These are phyloP conservation scores for Auriscalpium vulgare DNA, from an alignment of 768 basidiomycete species.

Conservation along the genomic window DNA sequence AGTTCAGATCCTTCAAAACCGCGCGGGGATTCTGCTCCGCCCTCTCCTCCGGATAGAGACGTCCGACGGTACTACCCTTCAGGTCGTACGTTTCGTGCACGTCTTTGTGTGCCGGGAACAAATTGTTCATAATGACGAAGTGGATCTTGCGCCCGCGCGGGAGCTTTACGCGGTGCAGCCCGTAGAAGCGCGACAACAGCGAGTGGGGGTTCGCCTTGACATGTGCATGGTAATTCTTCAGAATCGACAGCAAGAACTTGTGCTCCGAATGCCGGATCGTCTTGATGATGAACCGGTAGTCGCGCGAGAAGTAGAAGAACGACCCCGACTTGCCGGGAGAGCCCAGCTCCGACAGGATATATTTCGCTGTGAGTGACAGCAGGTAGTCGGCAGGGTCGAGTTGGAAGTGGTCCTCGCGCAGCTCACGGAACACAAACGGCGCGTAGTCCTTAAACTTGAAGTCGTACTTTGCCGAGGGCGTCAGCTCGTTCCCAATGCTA, in stretches of 20 bases:
- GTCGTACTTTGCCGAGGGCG: constrained; percentile 96
- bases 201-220: constrained; percentile 90
- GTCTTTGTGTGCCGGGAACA: constrained; percentile 96
- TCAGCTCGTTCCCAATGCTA: constrained; percentile 94
- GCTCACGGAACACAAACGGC: constrained; percentile 93
- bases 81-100: constrained; percentile 97
- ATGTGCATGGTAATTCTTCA: constrained; percentile 79
- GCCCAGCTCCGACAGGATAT: constrained; percentile 95
- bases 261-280: constrained; percentile 94
- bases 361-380: constrained; percentile 91
- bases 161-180: constrained; percentile 94
- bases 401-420: constrained; percentile 90
- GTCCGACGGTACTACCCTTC: constrained; percentile 89
- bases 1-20: constrained; percentile 93
- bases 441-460: constrained; percentile 99
- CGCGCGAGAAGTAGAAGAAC: constrained; percentile 98
- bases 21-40: constrained; percentile 72
- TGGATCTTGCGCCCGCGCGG: constrained; percentile 93
- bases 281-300: constrained; percentile 99
- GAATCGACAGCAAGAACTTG: constrained; percentile 81
- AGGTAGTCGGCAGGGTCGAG: constrained; percentile 98
- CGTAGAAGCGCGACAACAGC: constrained; percentile 89
- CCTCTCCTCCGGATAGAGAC: constrained; percentile 82
- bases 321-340: constrained; percentile 98
- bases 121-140: constrained; percentile 99